phyloP scores from a whole-genome alignment of 345 rosid genomes.

The Theobroma cacao region DNA sequence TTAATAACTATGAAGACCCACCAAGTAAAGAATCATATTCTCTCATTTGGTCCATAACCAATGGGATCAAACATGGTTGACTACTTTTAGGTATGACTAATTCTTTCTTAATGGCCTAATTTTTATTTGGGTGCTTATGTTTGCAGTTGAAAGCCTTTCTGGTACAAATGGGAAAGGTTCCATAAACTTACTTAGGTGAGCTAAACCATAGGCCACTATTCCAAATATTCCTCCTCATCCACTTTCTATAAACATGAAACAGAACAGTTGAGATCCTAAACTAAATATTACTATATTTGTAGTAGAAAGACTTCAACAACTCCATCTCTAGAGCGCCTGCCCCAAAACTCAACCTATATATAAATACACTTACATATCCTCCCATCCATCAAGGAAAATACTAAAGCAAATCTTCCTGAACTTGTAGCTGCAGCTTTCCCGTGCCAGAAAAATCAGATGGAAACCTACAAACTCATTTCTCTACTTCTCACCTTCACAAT shows the following conservation, averaged over 20 bases:
- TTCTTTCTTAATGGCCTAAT: not conserved
- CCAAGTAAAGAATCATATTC: not conserved
- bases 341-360: slow-evolving; percentile 2
- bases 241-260: not conserved
- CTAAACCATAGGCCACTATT: slow-evolving; percentile 1
- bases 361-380: not conserved
- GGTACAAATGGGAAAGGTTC: not conserved
- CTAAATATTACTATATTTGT: not conserved
- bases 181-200: not conserved
- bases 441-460: not conserved
- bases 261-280: not conserved
- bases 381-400: not conserved
- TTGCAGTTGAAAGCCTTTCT: not conserved
- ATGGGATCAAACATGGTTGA: not conserved
- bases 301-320: not conserved
- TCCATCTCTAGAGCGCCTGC: not conserved
- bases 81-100: not conserved
- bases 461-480: slow-evolving; percentile 12
- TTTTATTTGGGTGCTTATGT: not conserved
- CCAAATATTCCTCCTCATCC: slow-evolving; percentile 1
- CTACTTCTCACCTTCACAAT: slow-evolving; percentile 5
- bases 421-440: not conserved
- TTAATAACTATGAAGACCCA: not conserved
- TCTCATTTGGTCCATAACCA: not conserved
- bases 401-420: not conserved